These are phyloP conservation scores for Dryadomyces quercivorus DNA, from an alignment of 2,329 filamentous ascomycete species.

Conservation along the genomic window DNA sequence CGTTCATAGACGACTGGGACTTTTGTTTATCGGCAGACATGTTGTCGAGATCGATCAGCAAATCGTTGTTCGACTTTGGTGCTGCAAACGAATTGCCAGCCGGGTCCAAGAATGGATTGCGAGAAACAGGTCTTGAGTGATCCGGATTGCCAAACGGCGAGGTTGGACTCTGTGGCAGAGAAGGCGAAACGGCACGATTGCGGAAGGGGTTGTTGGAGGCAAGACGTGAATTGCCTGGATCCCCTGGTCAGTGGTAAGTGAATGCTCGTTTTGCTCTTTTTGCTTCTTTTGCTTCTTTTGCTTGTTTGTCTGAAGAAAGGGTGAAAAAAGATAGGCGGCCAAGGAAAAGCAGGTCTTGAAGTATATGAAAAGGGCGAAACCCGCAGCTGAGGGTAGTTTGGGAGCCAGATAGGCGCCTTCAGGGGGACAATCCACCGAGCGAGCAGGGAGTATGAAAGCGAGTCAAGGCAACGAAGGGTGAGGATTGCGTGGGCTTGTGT, in stretches of 20 bases:
- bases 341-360: neutral
- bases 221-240: conserved; percentile 46
- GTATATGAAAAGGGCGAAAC: neutral
- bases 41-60: conserved; percentile 29
- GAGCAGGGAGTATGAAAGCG: neutral
- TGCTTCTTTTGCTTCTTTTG: no score
- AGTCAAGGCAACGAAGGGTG: neutral
- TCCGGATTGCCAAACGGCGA: conserved; percentile 50
- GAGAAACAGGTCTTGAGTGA: conserved; percentile 46
- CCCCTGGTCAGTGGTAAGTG: neutral
- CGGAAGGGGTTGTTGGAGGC: conserved; percentile 76
- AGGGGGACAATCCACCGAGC: neutral
- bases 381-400: neutral
- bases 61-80: conserved; percentile 11
- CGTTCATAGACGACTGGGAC: conserved; percentile 49
- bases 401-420: neutral
- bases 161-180: conserved; percentile 26
- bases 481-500: neutral
- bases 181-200: conserved; percentile 56
- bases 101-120: conserved; percentile 64
- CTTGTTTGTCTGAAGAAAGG: no score
- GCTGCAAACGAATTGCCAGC: conserved; percentile 21
- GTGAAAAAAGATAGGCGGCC: neutral
- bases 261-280: neutral
- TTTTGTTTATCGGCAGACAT: conserved; percentile 40